Evolutionary conservation across 805 yeast species (phyloP).

Genomic region (Ogataea paraovalis): DNA sequence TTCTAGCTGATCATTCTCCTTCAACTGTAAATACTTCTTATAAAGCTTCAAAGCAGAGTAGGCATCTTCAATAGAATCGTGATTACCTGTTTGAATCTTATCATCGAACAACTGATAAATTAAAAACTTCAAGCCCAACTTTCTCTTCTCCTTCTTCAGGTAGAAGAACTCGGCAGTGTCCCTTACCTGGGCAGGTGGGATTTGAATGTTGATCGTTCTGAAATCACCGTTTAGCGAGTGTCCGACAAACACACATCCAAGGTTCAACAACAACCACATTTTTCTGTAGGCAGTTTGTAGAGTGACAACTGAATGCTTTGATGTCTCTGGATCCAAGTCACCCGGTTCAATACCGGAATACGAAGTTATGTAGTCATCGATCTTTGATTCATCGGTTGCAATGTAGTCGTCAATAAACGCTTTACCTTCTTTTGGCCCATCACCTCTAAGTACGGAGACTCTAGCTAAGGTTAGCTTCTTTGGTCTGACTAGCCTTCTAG

Average conservation of each 20-base stretch:
- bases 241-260: constrained; percentile 92
- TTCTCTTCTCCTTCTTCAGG: constrained; percentile 69
- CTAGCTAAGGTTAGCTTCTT: constrained; percentile 77
- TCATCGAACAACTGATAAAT: constrained; percentile 73
- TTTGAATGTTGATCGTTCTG: constrained; percentile 86
- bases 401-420: constrained; percentile 95
- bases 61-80: constrained; percentile 97
- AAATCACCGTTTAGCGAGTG: constrained; percentile 92
- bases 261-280: constrained; percentile 82
- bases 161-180: constrained; percentile 84
- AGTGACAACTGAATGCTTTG: constrained; percentile 68
- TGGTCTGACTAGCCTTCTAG: constrained; percentile 67
- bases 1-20: constrained; percentile 56
- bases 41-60: constrained; percentile 76
- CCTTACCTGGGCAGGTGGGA: constrained; percentile 79
- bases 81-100: constrained; percentile 87
- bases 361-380: constrained; percentile 82
- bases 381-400: constrained; percentile 55
- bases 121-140: constrained; percentile 77
- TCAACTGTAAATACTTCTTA: constrained; percentile 63
- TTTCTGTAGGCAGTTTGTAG: constrained; percentile 81
- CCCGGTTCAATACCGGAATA: constrained; percentile 94
- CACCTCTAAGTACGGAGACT: constrained; percentile 78
- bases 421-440: constrained; percentile 59
- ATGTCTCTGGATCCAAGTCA: constrained; percentile 69